phyloP scores from a whole-genome alignment of 495 filamentous ascomycete genomes.

The Sphaerosporella brunnea region DNA sequence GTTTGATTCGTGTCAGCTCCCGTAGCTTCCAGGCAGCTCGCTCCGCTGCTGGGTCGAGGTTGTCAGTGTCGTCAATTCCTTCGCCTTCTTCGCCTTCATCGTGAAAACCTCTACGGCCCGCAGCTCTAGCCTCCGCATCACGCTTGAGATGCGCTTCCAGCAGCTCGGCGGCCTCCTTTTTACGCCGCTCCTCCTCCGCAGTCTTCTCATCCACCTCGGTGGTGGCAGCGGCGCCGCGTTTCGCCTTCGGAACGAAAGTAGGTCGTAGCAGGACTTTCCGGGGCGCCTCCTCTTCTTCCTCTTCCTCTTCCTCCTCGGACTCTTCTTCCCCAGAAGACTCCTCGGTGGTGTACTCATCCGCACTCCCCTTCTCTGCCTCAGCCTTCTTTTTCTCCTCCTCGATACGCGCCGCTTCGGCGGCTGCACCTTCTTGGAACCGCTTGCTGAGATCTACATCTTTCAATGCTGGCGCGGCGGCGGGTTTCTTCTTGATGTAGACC shows the following conservation, averaged over 20 bases:
- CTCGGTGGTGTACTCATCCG: constrained; percentile 29
- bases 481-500: constrained; percentile 26
- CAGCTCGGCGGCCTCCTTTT: constrained; percentile 52
- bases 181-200: constrained; percentile 42
- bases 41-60: constrained; percentile 72
- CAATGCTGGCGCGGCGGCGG: constrained; percentile 36
- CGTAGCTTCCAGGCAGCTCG: constrained; percentile 84
- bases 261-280: constrained; percentile 63
- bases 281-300: constrained; percentile 56
- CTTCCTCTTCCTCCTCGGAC: constrained; percentile 44
- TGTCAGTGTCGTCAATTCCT: constrained; percentile 73
- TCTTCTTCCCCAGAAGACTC: constrained; percentile 33
- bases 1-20: constrained; percentile 71
- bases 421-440: constrained; percentile 31
- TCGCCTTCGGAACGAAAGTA: constrained; percentile 75
- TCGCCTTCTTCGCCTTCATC: constrained; percentile 57
- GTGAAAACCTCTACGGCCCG: constrained; percentile 70
- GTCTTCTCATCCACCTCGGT: constrained; percentile 24
- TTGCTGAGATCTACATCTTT: constrained; percentile 50
- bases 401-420: constrained; percentile 33
- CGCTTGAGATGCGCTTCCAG: constrained; percentile 78
- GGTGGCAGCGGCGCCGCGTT: constrained; percentile 32
- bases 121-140: constrained; percentile 53
- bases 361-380: constrained; percentile 25
- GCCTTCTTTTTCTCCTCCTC: constrained; percentile 28